Percentiles rank a stretch among this genome's conserved stretches.
These are phyloP conservation scores for Echria macrotheca DNA, from an alignment of 495 filamentous ascomycete species.

Conservation along the genomic window DNA sequence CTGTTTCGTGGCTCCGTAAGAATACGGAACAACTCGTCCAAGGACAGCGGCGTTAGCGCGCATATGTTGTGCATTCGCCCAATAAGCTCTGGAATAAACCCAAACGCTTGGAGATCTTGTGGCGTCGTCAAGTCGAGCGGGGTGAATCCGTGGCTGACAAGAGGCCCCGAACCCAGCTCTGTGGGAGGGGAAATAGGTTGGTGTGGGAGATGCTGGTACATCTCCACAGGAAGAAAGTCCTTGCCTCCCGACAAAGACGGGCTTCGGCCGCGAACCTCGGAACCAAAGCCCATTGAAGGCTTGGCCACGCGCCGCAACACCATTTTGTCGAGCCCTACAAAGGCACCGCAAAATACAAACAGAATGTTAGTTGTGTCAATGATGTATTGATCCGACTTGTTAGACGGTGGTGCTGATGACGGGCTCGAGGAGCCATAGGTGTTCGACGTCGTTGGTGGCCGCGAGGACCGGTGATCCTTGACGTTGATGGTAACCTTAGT, in stretches of 20 bases:
- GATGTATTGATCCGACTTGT: constrained; percentile 81
- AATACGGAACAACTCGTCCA: constrained; percentile 73
- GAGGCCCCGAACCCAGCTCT: constrained; percentile 8
- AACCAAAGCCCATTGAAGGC: constrained; percentile 88
- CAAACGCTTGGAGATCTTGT: constrained; percentile 80
- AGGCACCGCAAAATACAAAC: constrained; percentile 93
- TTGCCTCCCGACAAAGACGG: constrained; percentile 28
- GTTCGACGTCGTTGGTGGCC: constrained; percentile 39
- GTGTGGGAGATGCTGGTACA: constrained; percentile 42
- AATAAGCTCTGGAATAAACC: constrained; percentile 90
- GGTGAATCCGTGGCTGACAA: constrained; percentile 54
- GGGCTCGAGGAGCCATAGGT: constrained; percentile 33
- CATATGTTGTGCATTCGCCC: constrained; percentile 86
- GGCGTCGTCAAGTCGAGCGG: constrained; percentile 77
- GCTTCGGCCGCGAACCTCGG: constrained; percentile 56
- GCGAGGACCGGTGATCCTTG: constrained; percentile 65
- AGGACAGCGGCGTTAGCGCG: constrained; percentile 74
- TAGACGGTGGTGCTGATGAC: constrained; percentile 33
- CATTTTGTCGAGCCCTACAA: constrained; percentile 85
- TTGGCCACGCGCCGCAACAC: constrained; percentile 80
- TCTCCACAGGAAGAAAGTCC: constrained; percentile 35
- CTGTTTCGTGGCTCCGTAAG: constrained; percentile 89
- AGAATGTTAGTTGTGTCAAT: constrained; percentile 93
- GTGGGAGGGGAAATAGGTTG: constrained; percentile 29
- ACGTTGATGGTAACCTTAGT: constrained; percentile 85